phyloP scores from a whole-genome alignment of 345 rosid species.

The Pistacia vera region DNA sequence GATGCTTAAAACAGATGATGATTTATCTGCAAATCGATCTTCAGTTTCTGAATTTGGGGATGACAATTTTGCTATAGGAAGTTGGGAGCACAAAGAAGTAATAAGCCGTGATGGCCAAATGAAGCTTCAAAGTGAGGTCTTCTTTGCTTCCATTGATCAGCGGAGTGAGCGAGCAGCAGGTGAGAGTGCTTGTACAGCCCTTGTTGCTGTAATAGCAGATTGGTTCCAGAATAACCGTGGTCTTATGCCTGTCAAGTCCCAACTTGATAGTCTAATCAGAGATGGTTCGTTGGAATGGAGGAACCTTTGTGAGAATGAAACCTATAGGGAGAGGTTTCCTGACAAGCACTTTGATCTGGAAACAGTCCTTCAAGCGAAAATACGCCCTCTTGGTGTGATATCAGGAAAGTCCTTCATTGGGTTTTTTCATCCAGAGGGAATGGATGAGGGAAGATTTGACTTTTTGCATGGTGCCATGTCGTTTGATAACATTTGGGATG shows the following conservation, averaged over 20 bases:
- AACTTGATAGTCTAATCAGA: slow-evolving; percentile 85
- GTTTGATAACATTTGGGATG: slow-evolving; percentile 95
- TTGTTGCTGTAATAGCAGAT: slow-evolving; percentile 93
- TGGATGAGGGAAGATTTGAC: slow-evolving; percentile 72
- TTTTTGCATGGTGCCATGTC: slow-evolving; percentile 91
- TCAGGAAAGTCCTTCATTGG: slow-evolving; percentile 84
- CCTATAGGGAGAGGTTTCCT: slow-evolving; percentile 70
- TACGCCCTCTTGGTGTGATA: slow-evolving; percentile 67
- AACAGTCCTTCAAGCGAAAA: slow-evolving; percentile 84
- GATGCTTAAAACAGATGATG: slow-evolving; percentile 75
- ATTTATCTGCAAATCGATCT: slow-evolving; percentile 55
- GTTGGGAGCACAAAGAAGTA: slow-evolving; percentile 85
- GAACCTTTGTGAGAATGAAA: slow-evolving; percentile 78
- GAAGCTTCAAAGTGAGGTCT: slow-evolving; percentile 76
- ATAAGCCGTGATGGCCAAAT: slow-evolving; percentile 85
- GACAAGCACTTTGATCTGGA: slow-evolving; percentile 98
- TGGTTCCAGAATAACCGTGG: slow-evolving; percentile 84
- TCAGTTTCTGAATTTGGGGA: slow-evolving; percentile 92
- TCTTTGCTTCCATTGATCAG: slow-evolving; percentile 95
- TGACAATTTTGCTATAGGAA: slow-evolving; percentile 82
- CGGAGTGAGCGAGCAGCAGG: slow-evolving; percentile 94
- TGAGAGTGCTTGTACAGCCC: slow-evolving; percentile 93
- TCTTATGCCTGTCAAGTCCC: slow-evolving; percentile 90
- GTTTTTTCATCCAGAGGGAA: slow-evolving; percentile 88
- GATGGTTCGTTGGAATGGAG: slow-evolving; percentile 98